phyloP scores from a whole-genome alignment of 352 stramenopile species.

The Phytophthora megakarya region DNA sequence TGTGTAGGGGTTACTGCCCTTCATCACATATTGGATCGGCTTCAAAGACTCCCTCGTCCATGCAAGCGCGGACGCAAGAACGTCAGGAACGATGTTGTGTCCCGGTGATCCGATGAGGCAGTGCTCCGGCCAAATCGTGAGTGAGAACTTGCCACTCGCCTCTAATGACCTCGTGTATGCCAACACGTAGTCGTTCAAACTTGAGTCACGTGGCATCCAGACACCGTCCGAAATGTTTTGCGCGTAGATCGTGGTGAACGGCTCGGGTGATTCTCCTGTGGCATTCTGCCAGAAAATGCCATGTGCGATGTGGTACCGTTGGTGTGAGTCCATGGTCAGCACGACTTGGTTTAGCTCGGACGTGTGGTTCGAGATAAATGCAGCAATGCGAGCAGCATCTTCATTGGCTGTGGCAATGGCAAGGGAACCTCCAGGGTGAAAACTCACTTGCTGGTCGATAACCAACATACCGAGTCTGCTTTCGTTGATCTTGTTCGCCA shows the following conservation, averaged over 20 bases:
- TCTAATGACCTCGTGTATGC: constrained; percentile 89
- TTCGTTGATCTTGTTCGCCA: constrained; percentile 31
- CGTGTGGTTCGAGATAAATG: constrained; percentile 76
- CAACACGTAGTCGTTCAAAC: constrained; percentile 79
- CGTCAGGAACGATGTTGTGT: constrained; percentile 81
- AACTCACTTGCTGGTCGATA: constrained; percentile 94
- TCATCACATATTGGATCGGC: constrained; percentile 86
- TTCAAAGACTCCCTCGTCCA: constrained; percentile 71
- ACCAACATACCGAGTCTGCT: constrained; percentile 64
- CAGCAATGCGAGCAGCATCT: constrained; percentile 89
- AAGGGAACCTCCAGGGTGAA: constrained; percentile 93
- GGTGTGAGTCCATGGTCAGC: constrained; percentile 95
- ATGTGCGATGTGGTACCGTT: constrained; percentile 94
- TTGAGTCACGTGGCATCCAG: constrained; percentile 56
- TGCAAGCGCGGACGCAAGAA: constrained; percentile 78
- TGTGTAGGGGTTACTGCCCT: constrained; percentile 93
- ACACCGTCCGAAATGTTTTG: constrained; percentile 67
- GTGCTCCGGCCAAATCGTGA: constrained; percentile 96
- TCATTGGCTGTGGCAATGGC: constrained; percentile 89
- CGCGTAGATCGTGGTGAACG: constrained; percentile 92
- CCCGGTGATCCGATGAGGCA: constrained; percentile 91
- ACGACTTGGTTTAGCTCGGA: constrained; percentile 79
- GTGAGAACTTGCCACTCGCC: constrained; percentile 77
- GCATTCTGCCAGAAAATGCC: constrained; percentile 89
- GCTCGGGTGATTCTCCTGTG: constrained; percentile 63